phyloP scores from a whole-genome alignment of 345 rosid genomes.

The Salix suchowensis region DNA sequence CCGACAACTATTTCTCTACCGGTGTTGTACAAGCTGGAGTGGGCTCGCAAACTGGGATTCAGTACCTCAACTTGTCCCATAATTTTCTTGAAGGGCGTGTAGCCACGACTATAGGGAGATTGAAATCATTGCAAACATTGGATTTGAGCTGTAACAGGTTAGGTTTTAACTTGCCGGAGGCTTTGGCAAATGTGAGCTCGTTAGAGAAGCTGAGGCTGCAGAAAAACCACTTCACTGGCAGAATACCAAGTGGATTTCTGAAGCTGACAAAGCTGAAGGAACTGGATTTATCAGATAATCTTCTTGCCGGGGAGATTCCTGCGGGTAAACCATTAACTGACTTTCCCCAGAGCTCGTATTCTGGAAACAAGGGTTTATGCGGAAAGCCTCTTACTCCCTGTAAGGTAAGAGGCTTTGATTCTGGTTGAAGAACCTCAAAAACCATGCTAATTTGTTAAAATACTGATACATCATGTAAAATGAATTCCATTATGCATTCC shows the following conservation, averaged over 20 bases:
- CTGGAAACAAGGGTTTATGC: constrained; percentile 52
- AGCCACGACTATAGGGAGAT: constrained; percentile 25
- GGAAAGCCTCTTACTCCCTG: constrained; percentile 56
- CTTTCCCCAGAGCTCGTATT: constrained; percentile 42
- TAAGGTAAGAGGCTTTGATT: constrained; percentile 2
- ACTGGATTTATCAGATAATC: constrained; percentile 47
- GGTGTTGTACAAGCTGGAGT: constrained; percentile 29
- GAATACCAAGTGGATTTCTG: constrained; percentile 38
- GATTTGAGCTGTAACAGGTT: constrained; percentile 45
- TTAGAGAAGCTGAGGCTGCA: constrained; percentile 47
- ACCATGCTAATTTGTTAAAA: neutral
- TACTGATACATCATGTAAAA: neutral
- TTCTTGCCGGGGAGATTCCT: constrained; percentile 47
- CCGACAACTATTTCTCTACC: constrained; percentile 38
- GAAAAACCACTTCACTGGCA: constrained; percentile 42
- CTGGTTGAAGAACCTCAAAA: neutral
- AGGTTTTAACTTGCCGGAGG: constrained; percentile 30
- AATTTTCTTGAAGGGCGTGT: constrained; percentile 24
- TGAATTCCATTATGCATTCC: neutral
- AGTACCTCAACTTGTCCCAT: constrained; percentile 41
- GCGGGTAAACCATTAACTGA: constrained; percentile 42
- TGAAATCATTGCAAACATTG: constrained; percentile 25
- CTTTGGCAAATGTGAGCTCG: constrained; percentile 33
- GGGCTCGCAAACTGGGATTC: constrained; percentile 25
- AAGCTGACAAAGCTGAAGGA: constrained; percentile 41